Evolutionary conservation across 2,329 filamentous ascomycete species (phyloP).

Genomic region (Coniella lustricola): DNA sequence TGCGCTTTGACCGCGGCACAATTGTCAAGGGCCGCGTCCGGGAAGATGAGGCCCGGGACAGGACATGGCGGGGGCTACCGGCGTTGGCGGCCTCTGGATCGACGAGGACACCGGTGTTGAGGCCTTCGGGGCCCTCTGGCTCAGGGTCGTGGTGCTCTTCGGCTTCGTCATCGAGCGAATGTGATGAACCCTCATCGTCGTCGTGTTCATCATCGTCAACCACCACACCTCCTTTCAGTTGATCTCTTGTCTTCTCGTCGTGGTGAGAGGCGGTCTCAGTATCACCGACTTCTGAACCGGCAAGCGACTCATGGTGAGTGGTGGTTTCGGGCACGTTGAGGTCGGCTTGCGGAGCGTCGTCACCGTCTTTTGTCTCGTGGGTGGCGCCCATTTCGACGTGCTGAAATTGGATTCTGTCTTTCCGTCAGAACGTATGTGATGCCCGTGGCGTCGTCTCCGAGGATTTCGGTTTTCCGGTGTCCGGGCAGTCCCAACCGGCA

Average conservation of each 20-base stretch:
- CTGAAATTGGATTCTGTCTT: too few relatives aligned
- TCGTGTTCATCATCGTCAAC: not conserved
- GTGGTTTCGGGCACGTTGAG: too few relatives aligned
- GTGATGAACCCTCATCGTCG: not conserved
- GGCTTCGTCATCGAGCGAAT: slow-evolving; percentile 9
- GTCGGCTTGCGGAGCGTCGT: too few relatives aligned
- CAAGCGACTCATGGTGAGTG: not conserved
- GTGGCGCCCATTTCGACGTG: not conserved
- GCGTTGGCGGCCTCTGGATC: slow-evolving; percentile 2
- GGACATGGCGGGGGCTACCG: not conserved
- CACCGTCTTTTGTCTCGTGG: not conserved
- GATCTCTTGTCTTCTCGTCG: not conserved
- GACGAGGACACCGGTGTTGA: slow-evolving; percentile 7
- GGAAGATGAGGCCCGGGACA: slow-evolving; percentile 32
- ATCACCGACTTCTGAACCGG: not conserved
- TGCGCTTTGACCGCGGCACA: slow-evolving; percentile 43
- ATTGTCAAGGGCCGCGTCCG: slow-evolving; percentile 31
- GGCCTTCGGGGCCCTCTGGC: slow-evolving; percentile 9
- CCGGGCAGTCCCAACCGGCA: too few relatives aligned
- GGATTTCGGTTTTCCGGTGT: too few relatives aligned
- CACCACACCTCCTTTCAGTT: slow-evolving; percentile 1
- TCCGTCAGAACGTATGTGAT: too few relatives aligned
- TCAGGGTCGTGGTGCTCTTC: slow-evolving; percentile 13
- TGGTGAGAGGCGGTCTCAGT: slow-evolving; percentile 5
- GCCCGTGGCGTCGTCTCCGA: too few relatives aligned